These are phyloP conservation scores for Solanum tacnaense DNA, from an alignment of 257 asterid species.

Conservation along the genomic window DNA sequence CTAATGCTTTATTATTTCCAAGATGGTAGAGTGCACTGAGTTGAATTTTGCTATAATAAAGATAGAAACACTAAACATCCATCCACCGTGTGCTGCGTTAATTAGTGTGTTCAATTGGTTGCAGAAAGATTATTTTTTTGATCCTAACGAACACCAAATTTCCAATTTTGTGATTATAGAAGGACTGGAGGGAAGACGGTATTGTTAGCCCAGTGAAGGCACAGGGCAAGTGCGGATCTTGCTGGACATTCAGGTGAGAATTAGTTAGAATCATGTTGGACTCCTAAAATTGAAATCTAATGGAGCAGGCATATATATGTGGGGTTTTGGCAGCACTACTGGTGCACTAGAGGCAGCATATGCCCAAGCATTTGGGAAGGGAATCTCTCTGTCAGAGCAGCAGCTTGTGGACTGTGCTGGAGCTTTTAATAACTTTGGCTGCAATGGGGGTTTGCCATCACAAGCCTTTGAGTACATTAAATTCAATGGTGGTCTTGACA, in stretches of 20 bases:
- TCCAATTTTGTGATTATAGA: slow-evolving; percentile 27
- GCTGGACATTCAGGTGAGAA: slow-evolving; percentile 94
- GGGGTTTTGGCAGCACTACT: slow-evolving; percentile 53
- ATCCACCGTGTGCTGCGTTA: neutral
- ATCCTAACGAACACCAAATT: neutral
- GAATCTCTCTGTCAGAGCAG: slow-evolving; percentile 82
- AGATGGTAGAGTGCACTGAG: neutral
- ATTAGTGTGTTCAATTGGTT: neutral
- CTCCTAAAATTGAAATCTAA: neutral
- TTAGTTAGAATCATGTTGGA: neutral
- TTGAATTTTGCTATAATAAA: neutral
- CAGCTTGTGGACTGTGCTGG: slow-evolving; percentile 99
- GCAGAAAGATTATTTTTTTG: neutral
- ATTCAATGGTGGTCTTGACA: slow-evolving; percentile 81
- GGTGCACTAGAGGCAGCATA: slow-evolving; percentile 99
- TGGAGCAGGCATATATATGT: neutral
- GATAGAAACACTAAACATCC: neutral
- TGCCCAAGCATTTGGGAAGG: slow-evolving; percentile 68
- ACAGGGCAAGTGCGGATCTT: slow-evolving; percentile 93
- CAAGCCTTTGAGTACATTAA: slow-evolving; percentile 97
- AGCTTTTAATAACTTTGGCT: slow-evolving; percentile 83
- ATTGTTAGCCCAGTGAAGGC: slow-evolving; percentile 81
- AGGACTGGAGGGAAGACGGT: slow-evolving; percentile 85
- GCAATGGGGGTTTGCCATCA: slow-evolving; percentile 91
- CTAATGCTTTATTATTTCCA: neutral